phyloP scores from a whole-genome alignment of 1,284 basidiomycete species.

The Cystobasidium slooffiae region DNA sequence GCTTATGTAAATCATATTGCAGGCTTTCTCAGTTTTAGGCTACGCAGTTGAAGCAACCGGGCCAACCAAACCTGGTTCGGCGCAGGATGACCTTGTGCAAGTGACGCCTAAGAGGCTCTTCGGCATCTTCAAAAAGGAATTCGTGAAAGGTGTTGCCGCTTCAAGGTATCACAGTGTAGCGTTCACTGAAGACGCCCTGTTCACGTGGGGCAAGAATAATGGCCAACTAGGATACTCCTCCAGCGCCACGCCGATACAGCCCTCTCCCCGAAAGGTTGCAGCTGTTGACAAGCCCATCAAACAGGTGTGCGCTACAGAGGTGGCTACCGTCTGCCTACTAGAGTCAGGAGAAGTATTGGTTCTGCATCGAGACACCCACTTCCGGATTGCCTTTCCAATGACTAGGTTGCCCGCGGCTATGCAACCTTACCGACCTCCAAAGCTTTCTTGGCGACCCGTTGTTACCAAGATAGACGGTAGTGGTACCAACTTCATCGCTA shows the following conservation, averaged over 20 bases:
- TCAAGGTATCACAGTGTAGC: slow-evolving; percentile 86
- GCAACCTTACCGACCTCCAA: slow-evolving; percentile 70
- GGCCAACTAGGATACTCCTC: slow-evolving; percentile 79
- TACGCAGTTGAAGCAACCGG: slow-evolving; percentile 73
- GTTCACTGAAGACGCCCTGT: slow-evolving; percentile 82
- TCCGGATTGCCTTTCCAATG: slow-evolving; percentile 65
- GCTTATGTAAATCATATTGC: background rate
- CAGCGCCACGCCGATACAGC: slow-evolving; percentile 73
- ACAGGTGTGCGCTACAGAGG: slow-evolving; percentile 58
- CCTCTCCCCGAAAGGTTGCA: slow-evolving; percentile 80
- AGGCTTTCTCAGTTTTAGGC: slow-evolving; percentile 69
- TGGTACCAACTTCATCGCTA: slow-evolving; percentile 80
- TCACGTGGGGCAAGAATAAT: slow-evolving; percentile 93
- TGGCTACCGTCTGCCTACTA: slow-evolving; percentile 78
- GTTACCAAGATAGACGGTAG: slow-evolving; percentile 81
- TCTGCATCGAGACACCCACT: slow-evolving; percentile 75
- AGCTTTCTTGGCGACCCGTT: slow-evolving; percentile 68
- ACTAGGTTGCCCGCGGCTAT: slow-evolving; percentile 47
- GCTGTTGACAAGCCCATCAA: slow-evolving; percentile 72
- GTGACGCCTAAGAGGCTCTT: slow-evolving; percentile 73
- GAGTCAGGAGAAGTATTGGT: slow-evolving; percentile 78
- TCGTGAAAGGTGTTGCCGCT: slow-evolving; percentile 80
- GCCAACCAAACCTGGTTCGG: slow-evolving; percentile 49
- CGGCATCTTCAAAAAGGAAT: slow-evolving; percentile 78
- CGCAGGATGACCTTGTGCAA: slow-evolving; percentile 68